A percentile compares a stretch with the other conserved stretches of the same genome.
Conservation (phyloP, 1,284 basidiomycete genomes). For the Cutaneotrichosporon sp. region DNA sequence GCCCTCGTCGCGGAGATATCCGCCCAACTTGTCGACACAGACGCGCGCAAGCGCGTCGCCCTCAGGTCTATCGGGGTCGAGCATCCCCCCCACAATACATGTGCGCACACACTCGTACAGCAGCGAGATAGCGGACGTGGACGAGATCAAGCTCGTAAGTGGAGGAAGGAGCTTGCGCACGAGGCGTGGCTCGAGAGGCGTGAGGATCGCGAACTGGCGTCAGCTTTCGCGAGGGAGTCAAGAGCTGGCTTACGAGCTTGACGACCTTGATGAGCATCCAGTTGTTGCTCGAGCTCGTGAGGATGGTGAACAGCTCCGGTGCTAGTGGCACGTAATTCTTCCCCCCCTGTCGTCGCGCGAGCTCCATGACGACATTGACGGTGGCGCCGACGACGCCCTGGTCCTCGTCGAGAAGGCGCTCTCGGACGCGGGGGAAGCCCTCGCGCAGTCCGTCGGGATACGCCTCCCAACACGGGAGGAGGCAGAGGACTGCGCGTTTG, state of each 20-base stretch:
- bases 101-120: slow-evolving; percentile 98
- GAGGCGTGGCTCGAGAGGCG: slow-evolving; percentile 86
- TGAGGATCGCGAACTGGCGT: slow-evolving; percentile 79
- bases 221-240: neutral
- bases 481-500: slow-evolving; percentile 79
- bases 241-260: slow-evolving; percentile 68
- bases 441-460: slow-evolving; percentile 72
- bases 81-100: slow-evolving; percentile 95
- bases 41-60: slow-evolving; percentile 80
- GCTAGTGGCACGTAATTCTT: slow-evolving; percentile 77
- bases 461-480: slow-evolving; percentile 74
- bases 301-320: slow-evolving; percentile 89
- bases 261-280: slow-evolving; percentile 99
- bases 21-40: slow-evolving; percentile 90
- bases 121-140: slow-evolving; percentile 91
- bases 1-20: slow-evolving; percentile 77
- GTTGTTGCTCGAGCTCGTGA: slow-evolving; percentile 93
- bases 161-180: slow-evolving; percentile 91
- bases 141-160: slow-evolving; percentile 90
- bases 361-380: slow-evolving; percentile 91
- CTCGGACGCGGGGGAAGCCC: slow-evolving; percentile 70
- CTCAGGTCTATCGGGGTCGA: slow-evolving; percentile 64
- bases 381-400: slow-evolving; percentile 86
- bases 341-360: slow-evolving; percentile 71
- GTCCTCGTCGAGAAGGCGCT: slow-evolving; percentile 84